Evolutionary conservation across 768 basidiomycete species (phyloP), one percentile per base, ranked within the genome.

Genomic region (Lyophyllum atratum): DNA sequence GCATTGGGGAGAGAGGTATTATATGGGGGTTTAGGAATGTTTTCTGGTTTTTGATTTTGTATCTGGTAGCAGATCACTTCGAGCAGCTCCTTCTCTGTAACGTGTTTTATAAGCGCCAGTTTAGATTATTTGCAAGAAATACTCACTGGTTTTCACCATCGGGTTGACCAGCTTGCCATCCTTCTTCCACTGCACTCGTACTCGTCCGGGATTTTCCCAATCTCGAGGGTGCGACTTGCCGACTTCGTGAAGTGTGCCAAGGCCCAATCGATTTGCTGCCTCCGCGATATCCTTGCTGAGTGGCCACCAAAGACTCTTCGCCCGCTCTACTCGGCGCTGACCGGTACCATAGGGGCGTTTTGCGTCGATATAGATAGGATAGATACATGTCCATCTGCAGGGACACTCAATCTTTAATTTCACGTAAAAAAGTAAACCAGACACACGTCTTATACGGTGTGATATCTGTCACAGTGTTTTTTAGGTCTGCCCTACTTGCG

Each of bases 151-250:
- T 74, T 82, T 86, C 66, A 93, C 86, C n/a, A 70, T 66, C 2
- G 81, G 76, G 65, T 92, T 89, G 57, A 89, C 72, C 9, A 89
- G 77, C 49, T 72, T 70, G 1, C 81, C 91, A 57, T 92, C 88
- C 70, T 88, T 89, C 81, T 91, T 93, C 89, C 90, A 93, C 67
- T 91, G 91, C 22, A 98, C 91, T 61, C 93, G 85, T 57, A 99
- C 93, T 24, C 96, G 84, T 9, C 96, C 96, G 0, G 96, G 96
- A 70, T 99, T 99, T 67, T 92, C 95, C 96, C 96, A 99, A 71
- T 99, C 96, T 50, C 92, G 84, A 11, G 96, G 96, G 66, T 99
- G 96, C 25, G 84, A 78, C 72, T 95, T 98, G 66, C 85, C 82
- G 34, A 93, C 92, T 76, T 98, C 95, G 64, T 95, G 93, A 4